A percentile compares a stretch with the other conserved stretches of the same genome.
Evolutionary conservation across 495 filamentous ascomycete species (phyloP).

Genomic region (Talaromyces proteolyticus): DNA sequence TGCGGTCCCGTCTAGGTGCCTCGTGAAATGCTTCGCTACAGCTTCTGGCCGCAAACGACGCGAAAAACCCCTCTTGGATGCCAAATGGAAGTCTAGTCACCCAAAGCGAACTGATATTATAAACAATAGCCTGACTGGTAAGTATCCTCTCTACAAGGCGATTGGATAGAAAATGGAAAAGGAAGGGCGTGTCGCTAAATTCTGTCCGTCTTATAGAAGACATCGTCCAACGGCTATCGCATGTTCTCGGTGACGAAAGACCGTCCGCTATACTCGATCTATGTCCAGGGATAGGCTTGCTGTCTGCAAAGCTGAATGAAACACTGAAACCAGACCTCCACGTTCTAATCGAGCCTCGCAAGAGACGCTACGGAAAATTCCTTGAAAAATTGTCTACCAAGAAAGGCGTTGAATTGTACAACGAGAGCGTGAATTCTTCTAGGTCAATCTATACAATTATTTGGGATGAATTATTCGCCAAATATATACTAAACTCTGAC

Average conservation of each 20-base stretch:
- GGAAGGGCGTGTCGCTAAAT: background rate
- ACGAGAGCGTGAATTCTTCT: background rate
- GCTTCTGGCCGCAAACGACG: too few species aligned
- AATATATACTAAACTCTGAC: background rate
- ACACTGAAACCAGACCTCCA: slow-evolving; percentile 70
- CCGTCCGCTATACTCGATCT: slow-evolving; percentile 81
- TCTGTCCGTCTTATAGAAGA: slow-evolving; percentile 34
- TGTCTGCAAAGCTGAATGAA: slow-evolving; percentile 70
- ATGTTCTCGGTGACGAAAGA: slow-evolving; percentile 53
- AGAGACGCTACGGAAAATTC: slow-evolving; percentile 43
- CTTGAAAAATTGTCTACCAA: slow-evolving; percentile 51
- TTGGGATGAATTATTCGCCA: slow-evolving; percentile 2
- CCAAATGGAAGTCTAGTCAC: too few species aligned
- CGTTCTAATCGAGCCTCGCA: slow-evolving; percentile 67
- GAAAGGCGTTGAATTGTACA: background rate
- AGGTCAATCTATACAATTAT: too few species aligned
- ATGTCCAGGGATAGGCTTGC: slow-evolving; percentile 69
- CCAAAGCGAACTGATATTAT: slow-evolving; percentile 38
- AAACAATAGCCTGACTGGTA: slow-evolving; percentile 24
- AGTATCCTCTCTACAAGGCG: too few species aligned
- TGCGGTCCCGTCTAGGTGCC: too few species aligned
- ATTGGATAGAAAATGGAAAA: too few species aligned
- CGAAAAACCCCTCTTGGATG: too few species aligned
- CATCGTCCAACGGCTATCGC: slow-evolving; percentile 45
- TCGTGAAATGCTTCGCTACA: too few species aligned